Evolutionary conservation across 106 monocot species (phyloP).

Genomic region (Dactylorhiza incarnata): DNA sequence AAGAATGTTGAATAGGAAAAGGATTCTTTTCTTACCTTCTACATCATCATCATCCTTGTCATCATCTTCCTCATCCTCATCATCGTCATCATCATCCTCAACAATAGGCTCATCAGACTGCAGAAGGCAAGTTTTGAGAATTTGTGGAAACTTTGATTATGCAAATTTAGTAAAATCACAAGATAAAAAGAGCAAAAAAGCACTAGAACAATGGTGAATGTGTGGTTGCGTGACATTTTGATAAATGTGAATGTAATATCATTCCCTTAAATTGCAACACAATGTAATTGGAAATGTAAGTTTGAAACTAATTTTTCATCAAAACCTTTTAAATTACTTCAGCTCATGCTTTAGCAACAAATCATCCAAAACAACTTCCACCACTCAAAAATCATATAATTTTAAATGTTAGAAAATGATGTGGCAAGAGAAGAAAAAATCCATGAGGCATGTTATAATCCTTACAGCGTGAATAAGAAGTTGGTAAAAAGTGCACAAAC

Average conservation of each 20-base stretch:
- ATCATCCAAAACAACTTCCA: background rate
- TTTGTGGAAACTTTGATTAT: background rate
- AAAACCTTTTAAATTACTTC: background rate
- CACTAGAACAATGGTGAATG: background rate
- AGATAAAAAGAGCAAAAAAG: background rate
- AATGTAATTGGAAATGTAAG: background rate
- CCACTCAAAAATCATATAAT: too few relatives aligned
- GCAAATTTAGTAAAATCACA: background rate
- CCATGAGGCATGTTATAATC: background rate
- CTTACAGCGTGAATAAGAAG: background rate
- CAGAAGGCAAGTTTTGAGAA: background rate
- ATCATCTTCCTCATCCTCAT: constrained; percentile 9
- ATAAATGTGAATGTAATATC: background rate
- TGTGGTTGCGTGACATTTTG: background rate
- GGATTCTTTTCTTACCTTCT: constrained; percentile 3
- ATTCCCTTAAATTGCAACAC: background rate
- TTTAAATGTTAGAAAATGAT: too few relatives aligned
- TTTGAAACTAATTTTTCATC: background rate
- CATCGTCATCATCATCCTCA: constrained; percentile 12
- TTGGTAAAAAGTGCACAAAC: too few relatives aligned
- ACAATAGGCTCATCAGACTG: constrained; percentile 11
- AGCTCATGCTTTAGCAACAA: background rate
- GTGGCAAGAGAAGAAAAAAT: background rate
- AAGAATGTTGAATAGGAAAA: background rate
- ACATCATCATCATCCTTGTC: constrained; percentile 10